Conservation (phyloP, 805 yeast species). For the Schwanniomyces vanrijiae region DNA sequence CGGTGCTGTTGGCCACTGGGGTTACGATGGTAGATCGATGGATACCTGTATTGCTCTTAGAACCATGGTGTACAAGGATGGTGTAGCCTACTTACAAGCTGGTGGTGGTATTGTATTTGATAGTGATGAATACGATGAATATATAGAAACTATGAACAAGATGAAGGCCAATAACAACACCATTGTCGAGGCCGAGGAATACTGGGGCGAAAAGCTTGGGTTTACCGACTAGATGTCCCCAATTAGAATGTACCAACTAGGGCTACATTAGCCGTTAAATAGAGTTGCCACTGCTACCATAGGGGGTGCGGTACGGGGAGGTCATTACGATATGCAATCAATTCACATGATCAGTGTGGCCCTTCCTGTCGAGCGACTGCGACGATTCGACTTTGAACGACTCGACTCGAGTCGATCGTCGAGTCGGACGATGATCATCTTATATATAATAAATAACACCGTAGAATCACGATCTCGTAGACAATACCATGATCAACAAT, state of each 20-base stretch:
- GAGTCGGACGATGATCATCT: conserved; percentile 4
- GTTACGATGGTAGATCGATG: conserved; percentile 92
- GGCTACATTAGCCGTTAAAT: too few species aligned
- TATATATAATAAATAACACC: neutral
- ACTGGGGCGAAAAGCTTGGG: conserved; percentile 56
- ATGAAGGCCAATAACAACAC: conserved; percentile 92
- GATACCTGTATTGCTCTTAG: conserved; percentile 97
- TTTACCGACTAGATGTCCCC: conserved; percentile 5
- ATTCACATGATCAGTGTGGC: conserved; percentile 1
- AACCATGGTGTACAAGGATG: conserved; percentile 94
- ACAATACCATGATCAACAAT: neutral
- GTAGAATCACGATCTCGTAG: neutral
- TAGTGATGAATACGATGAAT: conserved; percentile 93
- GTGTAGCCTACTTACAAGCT: conserved; percentile 90
- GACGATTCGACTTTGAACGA: neutral
- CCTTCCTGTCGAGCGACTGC: neutral
- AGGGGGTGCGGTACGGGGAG: too few species aligned
- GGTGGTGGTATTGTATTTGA: conserved; percentile 99
- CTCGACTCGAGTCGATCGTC: conserved; percentile 1
- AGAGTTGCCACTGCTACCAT: too few species aligned
- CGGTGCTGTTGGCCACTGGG: conserved; percentile 99
- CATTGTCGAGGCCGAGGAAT: conserved; percentile 86
- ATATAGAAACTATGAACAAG: conserved; percentile 94
- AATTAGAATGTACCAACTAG: too few species aligned
- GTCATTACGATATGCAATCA: neutral